A percentile compares a stretch with the other conserved stretches of the same genome.
Conservation (phyloP, 495 filamentous ascomycete genomes). For the Cercophora sp. region DNA sequence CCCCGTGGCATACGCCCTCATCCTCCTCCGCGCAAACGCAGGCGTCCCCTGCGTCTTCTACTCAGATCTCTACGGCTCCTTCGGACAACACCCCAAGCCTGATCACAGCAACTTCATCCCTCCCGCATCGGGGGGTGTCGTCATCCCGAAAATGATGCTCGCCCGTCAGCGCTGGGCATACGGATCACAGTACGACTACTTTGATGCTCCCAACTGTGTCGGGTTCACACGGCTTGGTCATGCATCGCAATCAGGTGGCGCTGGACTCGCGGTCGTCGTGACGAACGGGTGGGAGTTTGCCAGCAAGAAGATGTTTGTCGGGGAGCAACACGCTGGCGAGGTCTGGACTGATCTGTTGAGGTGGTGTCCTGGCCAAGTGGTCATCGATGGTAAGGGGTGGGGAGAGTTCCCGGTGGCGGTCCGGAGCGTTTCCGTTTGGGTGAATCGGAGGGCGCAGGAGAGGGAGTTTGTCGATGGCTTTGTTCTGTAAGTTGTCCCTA, state of each 20-base stretch:
- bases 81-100: conserved; percentile 39
- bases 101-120: conserved; percentile 33
- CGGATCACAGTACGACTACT: conserved; percentile 67
- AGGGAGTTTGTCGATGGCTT: conserved; percentile 19
- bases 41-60: conserved; percentile 74
- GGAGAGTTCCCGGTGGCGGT: conserved; percentile 50
- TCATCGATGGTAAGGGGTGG: conserved; percentile 54
- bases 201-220: conserved; percentile 61
- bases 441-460: conserved; percentile 49
- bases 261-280: conserved; percentile 59
- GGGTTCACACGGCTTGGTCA: conserved; percentile 58
- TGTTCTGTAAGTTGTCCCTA: conserved; percentile 17
- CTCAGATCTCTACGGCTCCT: conserved; percentile 71
- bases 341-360: conserved; percentile 60
- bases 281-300: conserved; percentile 46
- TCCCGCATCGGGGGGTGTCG: conserved; percentile 53
- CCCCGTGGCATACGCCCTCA: conserved; percentile 57
- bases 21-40: conserved; percentile 59
- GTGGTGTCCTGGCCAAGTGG: conserved; percentile 43
- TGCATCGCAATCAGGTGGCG: conserved; percentile 20
- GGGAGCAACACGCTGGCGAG: conserved; percentile 52
- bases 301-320: conserved; percentile 57
- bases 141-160: conserved; percentile 57
- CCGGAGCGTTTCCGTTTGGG: conserved; percentile 59
- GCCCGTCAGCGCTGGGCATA: conserved; percentile 68